These are phyloP conservation scores for Delphinella strobiligena DNA, from an alignment of 2,329 filamentous ascomycete species.

Conservation along the genomic window DNA sequence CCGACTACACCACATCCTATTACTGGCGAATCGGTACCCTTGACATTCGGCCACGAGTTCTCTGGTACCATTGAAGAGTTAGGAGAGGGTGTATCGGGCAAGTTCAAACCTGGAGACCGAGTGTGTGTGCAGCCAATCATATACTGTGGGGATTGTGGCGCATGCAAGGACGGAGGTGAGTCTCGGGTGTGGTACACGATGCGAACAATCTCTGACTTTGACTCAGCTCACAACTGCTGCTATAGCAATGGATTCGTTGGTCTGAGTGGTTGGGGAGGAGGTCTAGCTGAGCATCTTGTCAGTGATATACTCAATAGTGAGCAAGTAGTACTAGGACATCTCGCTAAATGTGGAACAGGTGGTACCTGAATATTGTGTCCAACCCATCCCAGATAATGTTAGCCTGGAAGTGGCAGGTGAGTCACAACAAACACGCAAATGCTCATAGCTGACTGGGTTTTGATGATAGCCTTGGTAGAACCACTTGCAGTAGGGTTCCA, in stretches of 20 bases:
- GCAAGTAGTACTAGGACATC: background rate
- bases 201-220: too few species aligned
- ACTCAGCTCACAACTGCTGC: conserved; percentile 43
- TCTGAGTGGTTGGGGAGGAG: conserved; percentile 41
- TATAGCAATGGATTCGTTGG: conserved; percentile 43
- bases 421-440: conserved; percentile 1
- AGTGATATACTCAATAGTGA: background rate
- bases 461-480: conserved; percentile 41
- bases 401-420: conserved; percentile 36
- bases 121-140: conserved; percentile 43
- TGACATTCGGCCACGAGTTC: conserved; percentile 44
- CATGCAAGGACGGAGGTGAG: conserved; percentile 40
- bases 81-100: conserved; percentile 34
- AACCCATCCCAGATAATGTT: conserved; percentile 39
- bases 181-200: too few species aligned
- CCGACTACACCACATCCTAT: conserved; percentile 43
- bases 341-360: conserved; percentile 26
- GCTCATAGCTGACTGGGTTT: background rate
- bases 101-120: conserved; percentile 34
- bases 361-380: conserved; percentile 34
- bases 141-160: conserved; percentile 40
- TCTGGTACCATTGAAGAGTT: conserved; percentile 40
- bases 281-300: conserved; percentile 32
- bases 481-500: conserved; percentile 46
- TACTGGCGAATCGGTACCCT: conserved; percentile 38